Conservation (phyloP, 352 stramenopile species). For the Globisporangium uncinulatum region DNA sequence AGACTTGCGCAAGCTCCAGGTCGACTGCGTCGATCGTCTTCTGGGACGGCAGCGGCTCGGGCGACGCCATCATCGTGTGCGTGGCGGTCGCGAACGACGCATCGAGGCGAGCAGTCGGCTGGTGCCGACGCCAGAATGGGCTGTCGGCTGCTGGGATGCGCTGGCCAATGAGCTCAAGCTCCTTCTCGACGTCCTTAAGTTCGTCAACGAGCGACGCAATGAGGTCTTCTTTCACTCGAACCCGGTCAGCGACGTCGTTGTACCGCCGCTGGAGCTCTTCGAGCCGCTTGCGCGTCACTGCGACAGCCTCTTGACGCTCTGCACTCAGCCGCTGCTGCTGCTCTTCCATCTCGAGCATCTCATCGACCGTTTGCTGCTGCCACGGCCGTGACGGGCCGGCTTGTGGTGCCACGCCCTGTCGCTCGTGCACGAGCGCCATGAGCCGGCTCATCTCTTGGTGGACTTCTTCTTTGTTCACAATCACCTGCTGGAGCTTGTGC, state of each 20-base stretch:
- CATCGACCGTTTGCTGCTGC: constrained; percentile 13
- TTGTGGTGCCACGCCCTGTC: too few species aligned
- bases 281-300: constrained; percentile 9
- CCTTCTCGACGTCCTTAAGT: constrained; percentile 53
- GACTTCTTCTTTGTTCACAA: constrained; percentile 74
- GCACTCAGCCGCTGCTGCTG: constrained; percentile 17
- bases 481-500: constrained; percentile 66
- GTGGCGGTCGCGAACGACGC: constrained; percentile 12
- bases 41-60: constrained; percentile 1
- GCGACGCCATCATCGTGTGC: too few species aligned
- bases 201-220: constrained; percentile 46
- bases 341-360: constrained; percentile 13
- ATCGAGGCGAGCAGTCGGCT: constrained; percentile 22
- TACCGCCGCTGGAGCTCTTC: constrained; percentile 39
- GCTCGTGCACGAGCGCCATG: constrained; percentile 30
- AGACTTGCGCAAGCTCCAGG: constrained; percentile 9
- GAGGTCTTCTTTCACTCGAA: constrained; percentile 43
- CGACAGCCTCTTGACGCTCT: constrained; percentile 29
- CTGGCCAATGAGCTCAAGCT: constrained; percentile 46
- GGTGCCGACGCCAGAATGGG: constrained; percentile 10
- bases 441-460: constrained; percentile 63
- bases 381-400: not conserved
- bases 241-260: constrained; percentile 40
- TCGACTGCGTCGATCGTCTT: constrained; percentile 6
- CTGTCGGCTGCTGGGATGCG: constrained; percentile 12